Conservation (phyloP, 441 rosid species). For the Lepidium campestre region DNA sequence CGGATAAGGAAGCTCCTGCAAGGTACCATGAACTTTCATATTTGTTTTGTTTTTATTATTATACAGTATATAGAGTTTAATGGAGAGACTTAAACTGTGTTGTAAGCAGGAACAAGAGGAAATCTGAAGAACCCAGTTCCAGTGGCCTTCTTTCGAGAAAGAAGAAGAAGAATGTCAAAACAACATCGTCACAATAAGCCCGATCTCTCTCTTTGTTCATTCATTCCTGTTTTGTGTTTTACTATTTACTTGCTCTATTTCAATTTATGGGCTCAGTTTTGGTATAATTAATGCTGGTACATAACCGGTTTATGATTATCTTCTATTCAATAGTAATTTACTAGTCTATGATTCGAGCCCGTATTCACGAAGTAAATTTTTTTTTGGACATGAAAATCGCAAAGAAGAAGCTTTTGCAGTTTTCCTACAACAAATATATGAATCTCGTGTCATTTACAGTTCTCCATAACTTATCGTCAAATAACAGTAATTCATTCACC, state of each 20-base stretch:
- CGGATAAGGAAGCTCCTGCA: slow-evolving; percentile 2
- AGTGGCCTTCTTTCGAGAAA: slow-evolving; percentile 49
- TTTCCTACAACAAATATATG: slow-evolving; percentile 22
- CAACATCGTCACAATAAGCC: slow-evolving; percentile 20
- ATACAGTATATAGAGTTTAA: too few relatives aligned
- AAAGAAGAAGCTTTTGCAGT: slow-evolving; percentile 8
- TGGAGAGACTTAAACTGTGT: not conserved
- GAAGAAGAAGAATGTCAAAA: slow-evolving; percentile 14
- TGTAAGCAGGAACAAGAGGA: slow-evolving; percentile 64
- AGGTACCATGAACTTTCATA: slow-evolving; percentile 11
- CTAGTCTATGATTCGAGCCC: not conserved
- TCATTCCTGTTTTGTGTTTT: not conserved
- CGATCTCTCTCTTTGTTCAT: not conserved
- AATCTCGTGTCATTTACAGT: slow-evolving; percentile 17
- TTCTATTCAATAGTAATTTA: not conserved
- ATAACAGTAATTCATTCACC: not conserved
- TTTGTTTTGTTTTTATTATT: not conserved
- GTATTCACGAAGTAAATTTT: not conserved
- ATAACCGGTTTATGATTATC: not conserved
- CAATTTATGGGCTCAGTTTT: slow-evolving; percentile 9
- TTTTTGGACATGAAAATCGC: not conserved
- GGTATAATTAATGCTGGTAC: not conserved
- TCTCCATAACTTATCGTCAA: not conserved
- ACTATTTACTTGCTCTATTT: not conserved
- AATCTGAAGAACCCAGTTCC: slow-evolving; percentile 65